These are phyloP conservation scores for Trichoderma afroharzianum DNA, from an alignment of 2,329 filamentous ascomycete genomes.

Conservation along the genomic window DNA sequence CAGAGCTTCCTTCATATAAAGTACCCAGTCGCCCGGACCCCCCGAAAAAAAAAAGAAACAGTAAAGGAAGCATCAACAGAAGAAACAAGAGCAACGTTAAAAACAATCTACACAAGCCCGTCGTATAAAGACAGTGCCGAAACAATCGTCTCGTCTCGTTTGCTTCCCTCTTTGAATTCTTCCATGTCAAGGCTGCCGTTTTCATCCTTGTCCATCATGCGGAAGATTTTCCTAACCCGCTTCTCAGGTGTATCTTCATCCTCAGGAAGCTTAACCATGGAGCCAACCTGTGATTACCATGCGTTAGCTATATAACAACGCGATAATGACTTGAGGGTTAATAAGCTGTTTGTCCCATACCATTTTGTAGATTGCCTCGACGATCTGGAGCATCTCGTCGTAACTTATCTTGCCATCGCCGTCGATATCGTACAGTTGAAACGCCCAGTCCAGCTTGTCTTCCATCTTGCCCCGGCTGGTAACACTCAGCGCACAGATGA, in stretches of 20 bases:
- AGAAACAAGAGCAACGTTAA: background rate
- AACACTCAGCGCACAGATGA: slow-evolving; percentile 96
- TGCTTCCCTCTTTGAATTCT: slow-evolving; percentile 98
- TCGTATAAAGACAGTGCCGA: slow-evolving; percentile 95
- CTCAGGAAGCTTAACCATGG: slow-evolving; percentile 97
- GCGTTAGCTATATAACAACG: background rate
- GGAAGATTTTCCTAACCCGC: slow-evolving; percentile 95
- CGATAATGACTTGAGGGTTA: background rate
- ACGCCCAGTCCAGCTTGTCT: slow-evolving; percentile 98
- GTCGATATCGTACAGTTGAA: slow-evolving; percentile 98
- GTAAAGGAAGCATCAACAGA: slow-evolving; percentile 3
- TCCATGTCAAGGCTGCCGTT: slow-evolving; percentile 95
- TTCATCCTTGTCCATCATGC: slow-evolving; percentile 99
- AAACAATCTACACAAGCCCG: slow-evolving; percentile 67
- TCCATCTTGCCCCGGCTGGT: slow-evolving; percentile 98
- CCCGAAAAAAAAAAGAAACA: background rate
- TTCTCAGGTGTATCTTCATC: slow-evolving; percentile 99
- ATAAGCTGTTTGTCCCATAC: slow-evolving; percentile 43
- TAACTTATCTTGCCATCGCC: slow-evolving; percentile 99
- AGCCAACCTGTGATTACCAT: slow-evolving; percentile 67
- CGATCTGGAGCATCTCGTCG: slow-evolving; percentile 97
- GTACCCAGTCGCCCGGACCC: slow-evolving; percentile 11
- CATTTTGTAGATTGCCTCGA: slow-evolving; percentile 99
- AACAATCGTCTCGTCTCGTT: slow-evolving; percentile 97
- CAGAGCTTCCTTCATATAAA: slow-evolving; percentile 10